Evolutionary conservation across 1,284 basidiomycete species (phyloP).

Genomic region (Rhodotorula sp.): DNA sequence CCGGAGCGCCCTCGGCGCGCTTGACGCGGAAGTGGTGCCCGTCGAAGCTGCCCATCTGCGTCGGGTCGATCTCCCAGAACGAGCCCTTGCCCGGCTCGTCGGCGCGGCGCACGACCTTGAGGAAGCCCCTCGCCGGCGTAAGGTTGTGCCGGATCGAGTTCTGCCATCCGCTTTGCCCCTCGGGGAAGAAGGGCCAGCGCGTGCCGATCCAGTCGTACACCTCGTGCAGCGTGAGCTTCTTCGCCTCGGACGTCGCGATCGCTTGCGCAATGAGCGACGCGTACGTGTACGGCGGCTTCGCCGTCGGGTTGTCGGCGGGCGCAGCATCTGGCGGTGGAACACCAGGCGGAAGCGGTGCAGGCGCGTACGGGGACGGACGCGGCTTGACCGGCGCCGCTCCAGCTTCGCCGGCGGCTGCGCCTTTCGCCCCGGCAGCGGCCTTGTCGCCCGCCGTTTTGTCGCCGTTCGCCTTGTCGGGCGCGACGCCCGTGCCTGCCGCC

Average conservation of each 20-base stretch:
- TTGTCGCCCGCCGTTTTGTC: not conserved
- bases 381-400: slow-evolving; percentile 13
- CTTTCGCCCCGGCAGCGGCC: not conserved
- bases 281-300: slow-evolving; percentile 46
- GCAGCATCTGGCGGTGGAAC: slow-evolving; percentile 16
- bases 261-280: slow-evolving; percentile 46
- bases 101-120: slow-evolving; percentile 33
- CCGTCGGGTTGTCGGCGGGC: slow-evolving; percentile 18
- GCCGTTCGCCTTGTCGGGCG: not conserved
- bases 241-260: slow-evolving; percentile 17
- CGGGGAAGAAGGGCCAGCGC: slow-evolving; percentile 44
- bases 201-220: slow-evolving; percentile 43
- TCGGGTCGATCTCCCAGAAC: slow-evolving; percentile 40
- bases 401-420: not conserved
- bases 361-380: slow-evolving; percentile 29
- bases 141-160: slow-evolving; percentile 45
- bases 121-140: slow-evolving; percentile 41
- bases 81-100: slow-evolving; percentile 37
- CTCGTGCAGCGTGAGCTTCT: slow-evolving; percentile 38
- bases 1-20: slow-evolving; percentile 2
- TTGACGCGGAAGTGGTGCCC: slow-evolving; percentile 35
- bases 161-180: slow-evolving; percentile 41
- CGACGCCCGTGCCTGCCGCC: not conserved
- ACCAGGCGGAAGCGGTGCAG: slow-evolving; percentile 21
- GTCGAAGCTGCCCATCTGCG: slow-evolving; percentile 34